These are phyloP conservation scores for Eutrema salsugineum DNA, from an alignment of 441 rosid genomes.

Conservation along the genomic window DNA sequence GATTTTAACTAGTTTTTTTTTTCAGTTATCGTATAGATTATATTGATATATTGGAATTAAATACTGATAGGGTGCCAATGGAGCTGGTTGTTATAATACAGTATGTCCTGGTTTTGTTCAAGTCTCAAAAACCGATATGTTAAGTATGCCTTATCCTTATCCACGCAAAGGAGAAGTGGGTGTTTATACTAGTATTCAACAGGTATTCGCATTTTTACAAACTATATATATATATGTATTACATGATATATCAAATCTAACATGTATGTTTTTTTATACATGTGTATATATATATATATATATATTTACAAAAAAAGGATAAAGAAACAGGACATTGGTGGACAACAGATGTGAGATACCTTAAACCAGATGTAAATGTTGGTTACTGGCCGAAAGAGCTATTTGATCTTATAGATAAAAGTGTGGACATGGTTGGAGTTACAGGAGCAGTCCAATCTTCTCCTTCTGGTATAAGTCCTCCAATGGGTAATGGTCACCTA, in stretches of 20 bases:
- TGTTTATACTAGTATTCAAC: not conserved
- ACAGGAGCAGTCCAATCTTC: not conserved
- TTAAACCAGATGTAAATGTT: not conserved
- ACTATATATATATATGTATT: not conserved
- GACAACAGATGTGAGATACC: not conserved
- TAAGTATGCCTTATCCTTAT: not conserved
- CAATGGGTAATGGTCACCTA: conserved; percentile 19
- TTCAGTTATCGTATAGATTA: not conserved
- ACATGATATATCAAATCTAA: too few relatives aligned
- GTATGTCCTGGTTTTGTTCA: conserved; percentile 15
- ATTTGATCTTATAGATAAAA: not conserved
- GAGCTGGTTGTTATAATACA: conserved; percentile 14
- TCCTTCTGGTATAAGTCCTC: not conserved
- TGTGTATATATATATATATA: not conserved
- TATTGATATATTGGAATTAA: not conserved
- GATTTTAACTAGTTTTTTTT: too few relatives aligned
- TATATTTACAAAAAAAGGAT: not conserved
- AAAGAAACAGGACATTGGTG: not conserved
- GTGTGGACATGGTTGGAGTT: conserved; percentile 3
- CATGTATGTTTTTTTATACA: not conserved
- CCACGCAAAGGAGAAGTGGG: not conserved
- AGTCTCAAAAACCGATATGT: not conserved
- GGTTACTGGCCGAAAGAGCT: conserved; percentile 18
- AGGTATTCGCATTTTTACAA: not conserved
- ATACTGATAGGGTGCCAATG: conserved; percentile 8